These are phyloP conservation scores for Amanita brunnescens DNA, from an alignment of 768 basidiomycete species.

Conservation along the genomic window DNA sequence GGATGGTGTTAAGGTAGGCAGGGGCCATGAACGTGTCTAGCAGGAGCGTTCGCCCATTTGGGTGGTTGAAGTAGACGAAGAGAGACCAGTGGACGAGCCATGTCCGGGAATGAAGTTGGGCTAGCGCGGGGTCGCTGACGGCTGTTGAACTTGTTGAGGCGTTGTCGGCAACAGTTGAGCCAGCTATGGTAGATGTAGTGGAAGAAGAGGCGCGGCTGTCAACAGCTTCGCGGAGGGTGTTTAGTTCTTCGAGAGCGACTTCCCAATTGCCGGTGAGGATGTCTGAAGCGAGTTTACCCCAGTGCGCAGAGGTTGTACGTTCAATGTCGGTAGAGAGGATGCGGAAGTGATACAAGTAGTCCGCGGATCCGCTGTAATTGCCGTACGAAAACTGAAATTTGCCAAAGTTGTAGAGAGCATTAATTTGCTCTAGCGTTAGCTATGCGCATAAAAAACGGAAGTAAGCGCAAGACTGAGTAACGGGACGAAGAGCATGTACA, in stretches of 20 bases:
- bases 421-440: conserved; percentile 94
- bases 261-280: conserved; percentile 95
- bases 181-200: background rate
- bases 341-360: conserved; percentile 98
- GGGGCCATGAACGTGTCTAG: conserved; percentile 96
- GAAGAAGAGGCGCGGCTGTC: conserved; percentile 39
- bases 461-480: background rate
- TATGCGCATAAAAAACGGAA: conserved; percentile 22
- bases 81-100: no score
- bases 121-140: conserved; percentile 38
- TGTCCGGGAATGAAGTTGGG: conserved; percentile 87
- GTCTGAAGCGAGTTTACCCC: conserved; percentile 97
- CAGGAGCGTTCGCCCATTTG: conserved; percentile 81
- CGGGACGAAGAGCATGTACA: conserved; percentile 35
- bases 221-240: conserved; percentile 87
- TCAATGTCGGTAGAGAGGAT: conserved; percentile 91
- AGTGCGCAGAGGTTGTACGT: conserved; percentile 92
- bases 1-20: conserved; percentile 97
- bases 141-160: conserved; percentile 6
- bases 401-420: conserved; percentile 93
- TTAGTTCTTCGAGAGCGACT: conserved; percentile 89
- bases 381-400: conserved; percentile 98
- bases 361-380: conserved; percentile 92
- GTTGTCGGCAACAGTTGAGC: background rate
- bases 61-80: conserved; percentile 98